These are phyloP conservation scores for Penicillium flavigenum DNA, from an alignment of 495 filamentous ascomycete genomes.

Conservation along the genomic window DNA sequence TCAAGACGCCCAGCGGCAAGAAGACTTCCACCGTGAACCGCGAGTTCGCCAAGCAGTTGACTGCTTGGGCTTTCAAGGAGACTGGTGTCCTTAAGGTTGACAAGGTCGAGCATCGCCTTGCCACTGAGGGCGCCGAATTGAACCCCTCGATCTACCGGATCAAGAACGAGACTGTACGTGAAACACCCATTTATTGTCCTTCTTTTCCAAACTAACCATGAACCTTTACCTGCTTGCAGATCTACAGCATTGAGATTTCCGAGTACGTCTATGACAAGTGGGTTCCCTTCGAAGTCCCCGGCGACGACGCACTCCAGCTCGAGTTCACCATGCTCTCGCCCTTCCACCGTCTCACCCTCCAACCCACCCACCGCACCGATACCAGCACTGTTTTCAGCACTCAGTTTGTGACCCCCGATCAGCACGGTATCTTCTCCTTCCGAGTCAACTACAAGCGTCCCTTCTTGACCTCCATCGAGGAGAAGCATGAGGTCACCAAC, in stretches of 20 bases:
- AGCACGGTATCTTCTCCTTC: conserved; percentile 98
- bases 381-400: conserved; percentile 73
- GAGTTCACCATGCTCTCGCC: conserved; percentile 99
- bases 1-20: conserved; percentile 60
- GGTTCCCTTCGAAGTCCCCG: conserved; percentile 68
- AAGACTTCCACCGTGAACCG: conserved; percentile 69
- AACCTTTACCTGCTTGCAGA: conserved; percentile 46
- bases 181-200: conserved; percentile 5
- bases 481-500: conserved; percentile 92
- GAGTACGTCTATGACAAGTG: conserved; percentile 73
- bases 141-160: conserved; percentile 93
- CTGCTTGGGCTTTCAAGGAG: conserved; percentile 93
- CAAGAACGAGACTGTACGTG: conserved; percentile 92
- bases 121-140: conserved; percentile 48
- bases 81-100: conserved; percentile 84
- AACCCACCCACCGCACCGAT: conserved; percentile 53
- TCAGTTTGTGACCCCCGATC: conserved; percentile 81
- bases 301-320: conserved; percentile 75
- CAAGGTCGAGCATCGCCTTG: conserved; percentile 76
- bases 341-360: conserved; percentile 85
- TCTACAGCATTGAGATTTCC: conserved; percentile 83
- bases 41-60: conserved; percentile 79
- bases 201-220: conserved; percentile 25
- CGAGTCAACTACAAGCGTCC: conserved; percentile 93
- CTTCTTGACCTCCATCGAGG: conserved; percentile 83